Base-by-base conservation (phyloP, 2,329 filamentous ascomycete species). In the Fusarium irregulare region DNA sequence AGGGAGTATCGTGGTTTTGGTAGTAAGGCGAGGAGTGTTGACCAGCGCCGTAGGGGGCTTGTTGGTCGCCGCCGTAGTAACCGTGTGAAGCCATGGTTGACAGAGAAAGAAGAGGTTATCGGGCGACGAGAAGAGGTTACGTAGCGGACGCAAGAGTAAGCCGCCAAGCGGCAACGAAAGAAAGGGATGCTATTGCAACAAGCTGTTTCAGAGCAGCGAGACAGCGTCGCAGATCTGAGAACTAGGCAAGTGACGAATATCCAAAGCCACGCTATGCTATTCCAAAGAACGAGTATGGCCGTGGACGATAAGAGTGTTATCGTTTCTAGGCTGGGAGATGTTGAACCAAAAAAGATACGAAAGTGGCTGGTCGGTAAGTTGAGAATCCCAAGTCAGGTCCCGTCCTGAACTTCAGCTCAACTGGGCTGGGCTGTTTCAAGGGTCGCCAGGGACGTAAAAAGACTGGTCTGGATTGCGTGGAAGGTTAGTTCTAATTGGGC, bases 21-120 rank as follows among this genome's bases (percentile, higher is more conserved):
- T 80, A 79, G 74, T 85, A 83, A 61, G 84, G 80, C 63, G 82
- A 76, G 66, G 82, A 71, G 76, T 80, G 76, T 68, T 78, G 68
- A 70, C 79, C 72, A 73, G 74, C 75, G 76, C 75, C 75, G 74
- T 78, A 75, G 67, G 78, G 76, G 67, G 76, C 75, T 73, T 73
- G 78, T 64, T 80, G 77, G 72, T 85, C 76, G 74, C 85, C 83
- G 80, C 74, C 76, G 63, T 80, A 71, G 72, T 92, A 92, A 80
- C 91, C 87, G 81, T 89, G 86, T 69, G 87, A 83, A 46, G 88
- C 86, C 89, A 91, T 91, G 51, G 18, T 68, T 67, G 56, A 45
- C 46, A 55, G 48, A 45, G 45, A 48, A 58, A 34, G 42, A 42
- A 53, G n/a, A 28, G 44, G 41, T 60, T 58, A 60, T 57, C 57